Percentiles rank a stretch among this genome's conserved stretches.
Conservation (phyloP, 441 rosid genomes). For the Flueggea neowawraea region DNA sequence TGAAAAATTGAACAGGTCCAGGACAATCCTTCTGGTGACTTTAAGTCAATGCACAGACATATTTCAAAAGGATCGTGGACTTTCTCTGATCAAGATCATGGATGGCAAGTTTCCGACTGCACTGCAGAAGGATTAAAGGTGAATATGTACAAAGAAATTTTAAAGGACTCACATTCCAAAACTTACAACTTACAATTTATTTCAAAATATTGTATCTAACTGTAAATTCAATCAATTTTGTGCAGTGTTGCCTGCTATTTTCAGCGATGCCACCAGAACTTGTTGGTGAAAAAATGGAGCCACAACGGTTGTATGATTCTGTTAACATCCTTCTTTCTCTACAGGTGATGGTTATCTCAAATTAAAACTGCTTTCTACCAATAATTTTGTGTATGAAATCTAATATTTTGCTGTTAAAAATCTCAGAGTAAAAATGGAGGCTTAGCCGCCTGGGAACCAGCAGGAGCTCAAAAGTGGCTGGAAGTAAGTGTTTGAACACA, state of each 20-base stretch:
- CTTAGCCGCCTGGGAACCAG: constrained; percentile 74
- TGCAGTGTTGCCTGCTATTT: constrained; percentile 66
- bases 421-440: constrained; percentile 67
- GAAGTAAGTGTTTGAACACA: constrained; percentile 37
- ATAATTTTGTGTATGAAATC: too few species aligned
- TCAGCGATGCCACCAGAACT: constrained; percentile 57
- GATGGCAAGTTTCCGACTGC: constrained; percentile 32
- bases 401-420: too few species aligned
- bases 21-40: constrained; percentile 26
- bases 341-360: constrained; percentile 30
- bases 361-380: neutral
- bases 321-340: constrained; percentile 63
- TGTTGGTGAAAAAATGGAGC: constrained; percentile 59
- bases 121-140: constrained; percentile 38
- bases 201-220: neutral
- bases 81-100: constrained; percentile 30
- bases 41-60: constrained; percentile 16
- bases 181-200: too few species aligned
- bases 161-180: too few species aligned
- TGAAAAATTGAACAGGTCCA: constrained; percentile 14
- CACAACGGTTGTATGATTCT: constrained; percentile 49
- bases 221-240: neutral
- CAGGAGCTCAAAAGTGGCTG: constrained; percentile 61
- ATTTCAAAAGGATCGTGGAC: constrained; percentile 26
- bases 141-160: too few species aligned